Evolutionary conservation across 495 filamentous ascomycete species (phyloP).

Genomic region (Lentithecium fluviatile): DNA sequence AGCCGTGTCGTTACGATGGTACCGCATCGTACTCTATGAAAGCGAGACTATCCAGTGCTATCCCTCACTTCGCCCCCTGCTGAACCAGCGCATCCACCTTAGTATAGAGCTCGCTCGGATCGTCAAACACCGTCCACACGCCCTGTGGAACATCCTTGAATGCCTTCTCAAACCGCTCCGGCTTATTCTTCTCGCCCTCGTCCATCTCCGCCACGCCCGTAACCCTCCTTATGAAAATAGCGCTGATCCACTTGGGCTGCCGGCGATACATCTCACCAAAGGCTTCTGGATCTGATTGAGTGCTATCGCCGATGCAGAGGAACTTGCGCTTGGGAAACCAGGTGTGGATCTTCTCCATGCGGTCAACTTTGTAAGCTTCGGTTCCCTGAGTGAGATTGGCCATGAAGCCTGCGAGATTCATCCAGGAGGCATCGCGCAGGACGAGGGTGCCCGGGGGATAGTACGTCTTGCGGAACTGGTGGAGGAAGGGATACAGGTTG

Average conservation of each 20-base stretch:
- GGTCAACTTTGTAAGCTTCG: constrained; percentile 80
- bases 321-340: constrained; percentile 78
- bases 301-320: constrained; percentile 84
- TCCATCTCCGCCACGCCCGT: constrained; percentile 70
- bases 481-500: constrained; percentile 90
- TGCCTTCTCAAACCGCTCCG: constrained; percentile 74
- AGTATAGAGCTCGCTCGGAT: constrained; percentile 62
- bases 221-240: constrained; percentile 82
- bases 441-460: constrained; percentile 79
- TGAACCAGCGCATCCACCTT: constrained; percentile 25
- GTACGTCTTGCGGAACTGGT: constrained; percentile 62
- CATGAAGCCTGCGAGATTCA: constrained; percentile 78
- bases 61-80: too few species aligned
- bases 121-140: constrained; percentile 77
- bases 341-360: constrained; percentile 69
- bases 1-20: too few species aligned
- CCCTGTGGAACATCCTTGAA: constrained; percentile 70
- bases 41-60: too few species aligned
- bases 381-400: constrained; percentile 77
- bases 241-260: constrained; percentile 70
- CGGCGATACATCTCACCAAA: constrained; percentile 71
- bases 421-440: constrained; percentile 82
- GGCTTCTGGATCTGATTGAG: constrained; percentile 86
- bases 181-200: constrained; percentile 67
- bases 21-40: too few species aligned